Evolutionary conservation across 805 yeast genomes (phyloP), one percentile per base, ranked within the genome.

Genomic region (Myxozyma neotropica): DNA sequence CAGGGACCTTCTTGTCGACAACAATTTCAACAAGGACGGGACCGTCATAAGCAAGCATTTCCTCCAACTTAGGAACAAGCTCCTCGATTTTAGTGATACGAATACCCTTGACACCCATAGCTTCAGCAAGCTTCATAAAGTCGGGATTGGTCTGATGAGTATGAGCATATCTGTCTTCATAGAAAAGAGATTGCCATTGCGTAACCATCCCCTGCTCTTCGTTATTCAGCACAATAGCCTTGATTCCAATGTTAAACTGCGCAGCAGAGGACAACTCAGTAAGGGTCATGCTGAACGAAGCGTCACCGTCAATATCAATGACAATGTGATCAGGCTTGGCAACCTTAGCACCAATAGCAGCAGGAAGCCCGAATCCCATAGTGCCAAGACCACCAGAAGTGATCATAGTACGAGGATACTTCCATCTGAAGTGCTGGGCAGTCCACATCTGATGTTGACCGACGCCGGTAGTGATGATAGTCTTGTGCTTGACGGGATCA

Each of bases 381-480:
- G 99, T 93, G 70, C 99, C 99, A 70, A 93, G 82, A 70, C 99
- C 99, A 77, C 99, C 99, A 52, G 97, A 90, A n/a, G 98, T 91
- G 74, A 93, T 88, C 79, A 94, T 87, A 52, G 95, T 81, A 75
- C 98, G 85, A 70, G 99, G 99, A 64, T 82, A 78, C 63, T 85
- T 87, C 96, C 97, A 93, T 53, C 91, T 84, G 84, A 88, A 92
- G 76, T 91, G 92, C 79, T 94, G 99, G 29, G 98, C 98, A 39
- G 98, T 95, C 99, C 99, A 93, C 99, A 93, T 93, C 80, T 93
- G 99, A 81, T 93, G 99, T 81, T 94, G 99, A 62, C 99, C 99
- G 54, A 94, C 98, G 81, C 99, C 99, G 38, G 99, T 94, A 55
- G 98, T 88, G 69, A 93, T 87, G 69, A 92, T 83, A 59, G 89